phyloP scores from a whole-genome alignment of 306 rosid species.

The Begonia peltatifolia region DNA sequence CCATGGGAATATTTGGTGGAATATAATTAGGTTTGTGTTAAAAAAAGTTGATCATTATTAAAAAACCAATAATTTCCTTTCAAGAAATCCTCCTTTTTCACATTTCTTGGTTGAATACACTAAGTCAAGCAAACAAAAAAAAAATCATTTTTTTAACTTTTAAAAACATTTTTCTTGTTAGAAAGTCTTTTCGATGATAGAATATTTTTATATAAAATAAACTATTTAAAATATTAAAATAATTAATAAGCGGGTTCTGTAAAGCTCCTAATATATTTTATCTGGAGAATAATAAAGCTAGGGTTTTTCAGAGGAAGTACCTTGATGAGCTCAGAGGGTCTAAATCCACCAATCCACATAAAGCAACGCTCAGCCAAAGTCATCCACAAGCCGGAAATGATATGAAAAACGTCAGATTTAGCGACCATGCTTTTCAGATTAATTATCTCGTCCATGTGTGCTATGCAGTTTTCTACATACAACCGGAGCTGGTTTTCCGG shows the following conservation, averaged over 20 bases:
- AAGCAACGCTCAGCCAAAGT: constrained; percentile 92
- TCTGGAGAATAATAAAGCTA: neutral
- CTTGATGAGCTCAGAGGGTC: constrained; percentile 92
- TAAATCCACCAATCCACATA: constrained; percentile 93
- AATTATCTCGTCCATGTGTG: constrained; percentile 55
- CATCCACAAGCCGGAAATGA: constrained; percentile 89
- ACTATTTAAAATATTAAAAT: neutral
- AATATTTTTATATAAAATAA: neutral
- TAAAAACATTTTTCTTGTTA: neutral
- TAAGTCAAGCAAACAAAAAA: no score
- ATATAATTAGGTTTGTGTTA: no score
- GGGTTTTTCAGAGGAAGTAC: constrained; percentile 15
- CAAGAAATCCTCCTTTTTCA: no score
- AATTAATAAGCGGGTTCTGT: neutral
- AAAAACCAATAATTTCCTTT: no score
- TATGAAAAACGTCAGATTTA: constrained; percentile 66
- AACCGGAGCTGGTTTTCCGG: constrained; percentile 69
- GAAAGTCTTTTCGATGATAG: neutral
- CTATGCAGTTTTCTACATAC: constrained; percentile 56
- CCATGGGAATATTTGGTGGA: no score
- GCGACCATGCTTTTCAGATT: constrained; percentile 64
- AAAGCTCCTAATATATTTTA: no score
- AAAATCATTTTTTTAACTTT: neutral
- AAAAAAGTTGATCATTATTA: no score
- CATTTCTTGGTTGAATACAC: no score